These are phyloP conservation scores for Aspergillus quadricinctus DNA, from an alignment of 2,329 filamentous ascomycete genomes.

Conservation along the genomic window DNA sequence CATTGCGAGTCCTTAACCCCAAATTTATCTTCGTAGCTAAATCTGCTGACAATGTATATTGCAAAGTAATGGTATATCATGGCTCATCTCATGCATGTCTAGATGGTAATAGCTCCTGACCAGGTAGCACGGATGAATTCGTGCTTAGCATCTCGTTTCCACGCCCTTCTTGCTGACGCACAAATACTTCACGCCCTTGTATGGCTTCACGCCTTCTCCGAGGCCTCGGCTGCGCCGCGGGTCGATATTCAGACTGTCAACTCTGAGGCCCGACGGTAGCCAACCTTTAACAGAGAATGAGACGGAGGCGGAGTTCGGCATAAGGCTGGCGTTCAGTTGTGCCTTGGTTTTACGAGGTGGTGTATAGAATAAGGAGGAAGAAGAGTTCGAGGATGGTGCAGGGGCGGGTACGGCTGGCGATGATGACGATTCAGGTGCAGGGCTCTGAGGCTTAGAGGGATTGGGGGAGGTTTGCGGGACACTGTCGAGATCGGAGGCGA, in stretches of 20 bases:
- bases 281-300: constrained; percentile 61
- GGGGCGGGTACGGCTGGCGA: not conserved
- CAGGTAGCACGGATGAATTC: not conserved
- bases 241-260: constrained; percentile 59
- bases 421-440: constrained; percentile 13
- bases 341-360: constrained; percentile 35
- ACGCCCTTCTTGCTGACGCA: constrained; percentile 61
- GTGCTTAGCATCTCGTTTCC: constrained; percentile 36
- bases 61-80: constrained; percentile 1
- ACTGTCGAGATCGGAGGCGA: constrained; percentile 4
- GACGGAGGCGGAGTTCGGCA: constrained; percentile 73
- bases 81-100: constrained; percentile 5
- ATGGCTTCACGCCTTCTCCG: constrained; percentile 84
- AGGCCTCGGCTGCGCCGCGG: constrained; percentile 79
- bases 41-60: not conserved
- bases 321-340: constrained; percentile 68
- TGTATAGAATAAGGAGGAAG: constrained; percentile 21
- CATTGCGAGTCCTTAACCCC: not conserved
- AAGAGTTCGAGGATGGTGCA: constrained; percentile 7
- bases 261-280: constrained; percentile 60
- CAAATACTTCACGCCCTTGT: constrained; percentile 97
- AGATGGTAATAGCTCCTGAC: not conserved
- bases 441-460: constrained; percentile 19
- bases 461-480: constrained; percentile 12
- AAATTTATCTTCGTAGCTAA: not conserved